Conservation (phyloP, 140 eudicot genomes). For the Eryngium alpinum region DNA sequence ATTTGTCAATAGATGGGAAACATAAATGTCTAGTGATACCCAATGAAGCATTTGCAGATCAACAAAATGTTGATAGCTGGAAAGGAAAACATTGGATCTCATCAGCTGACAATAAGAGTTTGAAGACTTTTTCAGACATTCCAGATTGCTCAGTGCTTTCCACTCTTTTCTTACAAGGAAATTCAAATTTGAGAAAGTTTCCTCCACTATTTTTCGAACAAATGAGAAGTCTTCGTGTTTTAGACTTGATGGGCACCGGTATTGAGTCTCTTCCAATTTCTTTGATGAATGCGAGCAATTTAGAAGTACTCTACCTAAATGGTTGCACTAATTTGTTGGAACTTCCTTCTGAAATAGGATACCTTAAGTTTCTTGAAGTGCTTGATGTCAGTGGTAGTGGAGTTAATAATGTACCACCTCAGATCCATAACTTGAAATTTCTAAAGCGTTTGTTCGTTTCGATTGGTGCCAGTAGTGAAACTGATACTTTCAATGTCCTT, state of each 20-base stretch:
- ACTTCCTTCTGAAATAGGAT: neutral
- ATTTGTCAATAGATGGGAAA: neutral
- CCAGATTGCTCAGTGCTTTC: conserved; percentile 1
- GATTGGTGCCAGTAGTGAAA: neutral
- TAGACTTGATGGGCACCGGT: conserved; percentile 1
- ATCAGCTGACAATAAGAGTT: neutral
- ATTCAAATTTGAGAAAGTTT: neutral
- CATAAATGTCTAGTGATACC: neutral
- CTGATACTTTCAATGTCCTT: neutral
- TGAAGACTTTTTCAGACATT: neutral
- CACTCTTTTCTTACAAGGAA: conserved; percentile 2
- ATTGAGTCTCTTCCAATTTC: conserved; percentile 4
- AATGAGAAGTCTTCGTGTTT: conserved; percentile 4
- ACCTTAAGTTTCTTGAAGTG: conserved; percentile 13
- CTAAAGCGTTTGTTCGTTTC: neutral
- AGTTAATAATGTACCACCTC: neutral
- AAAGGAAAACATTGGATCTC: conserved; percentile 1
- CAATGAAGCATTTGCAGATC: neutral
- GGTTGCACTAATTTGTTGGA: conserved; percentile 1
- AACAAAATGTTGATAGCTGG: neutral
- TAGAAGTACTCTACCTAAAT: conserved; percentile 2
- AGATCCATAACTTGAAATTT: neutral
- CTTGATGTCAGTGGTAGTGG: conserved; percentile 9
- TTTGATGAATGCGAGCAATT: neutral
- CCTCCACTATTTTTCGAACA: neutral